phyloP scores from a whole-genome alignment of 345 rosid species.

The Salix viminalis region DNA sequence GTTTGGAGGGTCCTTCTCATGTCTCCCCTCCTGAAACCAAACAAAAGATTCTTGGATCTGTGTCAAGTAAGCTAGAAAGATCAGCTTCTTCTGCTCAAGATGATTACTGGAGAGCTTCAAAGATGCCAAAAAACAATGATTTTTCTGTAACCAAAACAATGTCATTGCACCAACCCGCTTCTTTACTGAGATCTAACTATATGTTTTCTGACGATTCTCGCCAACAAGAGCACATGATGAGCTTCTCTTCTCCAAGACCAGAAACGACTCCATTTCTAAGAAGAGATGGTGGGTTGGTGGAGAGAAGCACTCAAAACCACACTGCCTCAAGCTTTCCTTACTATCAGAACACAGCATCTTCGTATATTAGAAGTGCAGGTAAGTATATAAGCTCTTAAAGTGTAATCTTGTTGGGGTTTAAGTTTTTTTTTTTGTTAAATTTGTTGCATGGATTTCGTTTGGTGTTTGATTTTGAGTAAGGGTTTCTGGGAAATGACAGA shows the following conservation, averaged over 20 bases:
- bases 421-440: not conserved
- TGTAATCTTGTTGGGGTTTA: not conserved
- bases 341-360: constrained; percentile 22
- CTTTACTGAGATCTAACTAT: constrained; percentile 52
- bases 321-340: constrained; percentile 23
- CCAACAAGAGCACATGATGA: constrained; percentile 47
- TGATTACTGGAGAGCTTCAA: constrained; percentile 26
- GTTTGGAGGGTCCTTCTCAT: constrained; percentile 40
- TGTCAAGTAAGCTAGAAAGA: constrained; percentile 32
- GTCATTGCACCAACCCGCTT: constrained; percentile 41
- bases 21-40: constrained; percentile 19
- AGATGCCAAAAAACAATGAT: constrained; percentile 38
- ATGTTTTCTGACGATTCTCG: constrained; percentile 24
- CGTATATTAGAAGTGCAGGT: constrained; percentile 44
- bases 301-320: not conserved
- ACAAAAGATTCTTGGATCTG: constrained; percentile 34
- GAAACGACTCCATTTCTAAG: constrained; percentile 27
- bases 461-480: constrained; percentile 15
- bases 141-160: constrained; percentile 34
- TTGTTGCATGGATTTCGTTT: constrained; percentile 2
- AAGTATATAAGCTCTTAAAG: not conserved
- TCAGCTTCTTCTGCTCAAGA: constrained; percentile 41
- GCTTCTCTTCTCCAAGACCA: constrained; percentile 49
- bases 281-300: constrained; percentile 16
- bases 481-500: constrained; percentile 12